Conservation (phyloP, 2,329 filamentous ascomycete species). For the Podosphaera leucotricha region DNA sequence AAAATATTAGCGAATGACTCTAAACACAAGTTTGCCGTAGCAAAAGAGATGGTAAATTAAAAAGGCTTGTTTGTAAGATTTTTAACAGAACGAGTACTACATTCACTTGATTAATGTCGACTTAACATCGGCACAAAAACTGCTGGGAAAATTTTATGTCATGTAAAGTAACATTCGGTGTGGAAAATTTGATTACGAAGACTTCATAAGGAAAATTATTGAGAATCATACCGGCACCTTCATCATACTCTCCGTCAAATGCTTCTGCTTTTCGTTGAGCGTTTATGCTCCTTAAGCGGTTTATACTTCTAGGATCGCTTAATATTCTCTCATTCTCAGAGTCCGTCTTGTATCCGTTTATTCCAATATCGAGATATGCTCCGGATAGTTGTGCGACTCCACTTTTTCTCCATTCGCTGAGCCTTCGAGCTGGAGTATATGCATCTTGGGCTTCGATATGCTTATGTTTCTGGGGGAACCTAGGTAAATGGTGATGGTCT, state of each 20-base stretch:
- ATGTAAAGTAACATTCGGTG: background rate
- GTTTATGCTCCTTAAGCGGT: slow-evolving; percentile 18
- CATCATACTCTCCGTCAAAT: slow-evolving; percentile 45
- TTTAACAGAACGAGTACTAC: background rate
- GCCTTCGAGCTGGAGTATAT: slow-evolving; percentile 33
- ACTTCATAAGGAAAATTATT: background rate
- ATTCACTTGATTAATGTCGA: too few relatives aligned
- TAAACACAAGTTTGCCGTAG: background rate
- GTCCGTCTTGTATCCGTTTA: slow-evolving; percentile 14
- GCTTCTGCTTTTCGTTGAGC: slow-evolving; percentile 28
- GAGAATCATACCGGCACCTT: slow-evolving; percentile 26
- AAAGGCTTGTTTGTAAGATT: background rate
- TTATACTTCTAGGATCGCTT: slow-evolving; percentile 44
- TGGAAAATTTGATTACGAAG: background rate
- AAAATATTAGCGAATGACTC: slow-evolving; percentile 16
- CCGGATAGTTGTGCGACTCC: slow-evolving; percentile 36
- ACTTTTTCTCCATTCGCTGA: slow-evolving; percentile 53
- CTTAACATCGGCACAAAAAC: too few relatives aligned
- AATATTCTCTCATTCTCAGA: slow-evolving; percentile 36
- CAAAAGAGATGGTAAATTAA: background rate
- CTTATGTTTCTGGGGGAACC: slow-evolving; percentile 11
- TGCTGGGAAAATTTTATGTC: background rate
- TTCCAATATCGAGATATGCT: slow-evolving; percentile 34
- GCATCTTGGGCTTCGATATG: slow-evolving; percentile 21
- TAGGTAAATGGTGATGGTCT: slow-evolving; percentile 11